Conservation (phyloP, 2,329 filamentous ascomycete species). For the Botrytis galanthina region DNA sequence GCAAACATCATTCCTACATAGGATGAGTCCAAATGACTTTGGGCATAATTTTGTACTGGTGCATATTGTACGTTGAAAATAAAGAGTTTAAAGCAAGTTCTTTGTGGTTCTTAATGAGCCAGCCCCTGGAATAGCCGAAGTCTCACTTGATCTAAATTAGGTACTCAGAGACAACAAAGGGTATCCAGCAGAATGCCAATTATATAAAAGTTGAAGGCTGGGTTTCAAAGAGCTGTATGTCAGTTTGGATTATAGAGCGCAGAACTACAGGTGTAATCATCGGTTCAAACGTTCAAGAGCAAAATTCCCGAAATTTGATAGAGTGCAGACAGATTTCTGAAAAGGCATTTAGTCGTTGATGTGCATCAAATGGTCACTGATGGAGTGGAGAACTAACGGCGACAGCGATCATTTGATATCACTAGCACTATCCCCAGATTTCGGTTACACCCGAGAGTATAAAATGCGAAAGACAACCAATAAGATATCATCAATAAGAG, state of each 20-base stretch:
- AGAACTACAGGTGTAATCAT: not conserved
- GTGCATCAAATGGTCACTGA: not conserved
- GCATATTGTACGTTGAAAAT: not conserved
- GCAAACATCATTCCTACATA: not conserved
- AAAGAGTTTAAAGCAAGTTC: not conserved
- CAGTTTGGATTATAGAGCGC: not conserved
- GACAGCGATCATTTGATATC: not conserved
- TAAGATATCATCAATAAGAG: not conserved
- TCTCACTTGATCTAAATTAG: not conserved
- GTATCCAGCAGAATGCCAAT: not conserved
- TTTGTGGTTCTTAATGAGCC: not conserved
- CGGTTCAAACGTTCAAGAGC: not conserved
- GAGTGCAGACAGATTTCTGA: not conserved
- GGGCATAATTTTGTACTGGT: not conserved
- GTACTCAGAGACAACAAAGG: not conserved
- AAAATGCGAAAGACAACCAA: conserved; percentile 9
- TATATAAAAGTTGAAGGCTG: not conserved
- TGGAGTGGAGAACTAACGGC: not conserved
- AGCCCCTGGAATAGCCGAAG: conserved; percentile 2
- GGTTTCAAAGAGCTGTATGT: not conserved
- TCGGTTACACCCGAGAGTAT: conserved; percentile 5
- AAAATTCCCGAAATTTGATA: not conserved
- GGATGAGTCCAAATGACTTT: not conserved
- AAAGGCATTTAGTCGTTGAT: not conserved
- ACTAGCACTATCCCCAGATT: not conserved